Base-by-base conservation (phyloP, 441 rosid species). In the Gossypium lobatum region DNA sequence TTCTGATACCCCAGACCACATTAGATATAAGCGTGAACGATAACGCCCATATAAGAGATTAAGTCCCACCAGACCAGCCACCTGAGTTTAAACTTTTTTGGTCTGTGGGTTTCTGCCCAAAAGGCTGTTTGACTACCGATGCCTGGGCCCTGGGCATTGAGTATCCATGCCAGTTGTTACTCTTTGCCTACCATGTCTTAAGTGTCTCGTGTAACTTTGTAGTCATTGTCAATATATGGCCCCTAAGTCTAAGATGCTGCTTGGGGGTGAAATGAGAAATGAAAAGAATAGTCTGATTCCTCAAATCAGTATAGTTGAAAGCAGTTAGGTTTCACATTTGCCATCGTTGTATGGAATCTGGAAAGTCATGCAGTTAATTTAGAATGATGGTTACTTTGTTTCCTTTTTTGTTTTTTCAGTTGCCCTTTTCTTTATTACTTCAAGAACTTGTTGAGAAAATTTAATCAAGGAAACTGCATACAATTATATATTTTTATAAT, bases 301-400 rank as follows among this genome's bases (percentile, higher is more conserved):
- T 59, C 64, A 4, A 25, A 59, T 25, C 34, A 26, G 18, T 59
- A 59, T 23, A 13, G 64, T 59, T 59, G 64, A 59, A 23, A 13
- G 64, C 26, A 26, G 6, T 26, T 59, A 59, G 37, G 64, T 13
- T 59, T 59, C 64, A 59, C 64, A 59, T 59, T 59, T 59, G 2
- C 62, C 18, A 26, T 59, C 64, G 6, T 59, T 14, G 16, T 59
- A 59, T 25, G 18, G 37, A 31, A 6, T 31, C 37, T 31, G 37
- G 64, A 59, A 59, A 59, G 37, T 59, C 39, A 13, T 26, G 7
- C 64, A 25, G 17, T 13, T 59, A 25, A 14, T 59, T 59, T 59
- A 26, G 64, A 59, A 59, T 59, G 64, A 59, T 59, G 64, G 39
- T 59, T 59, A 59, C 28, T 59, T 59, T 59, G 37, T 31, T 23